Conservation (phyloP, 2,329 filamentous ascomycete genomes). For the Botrytis squamosa region DNA sequence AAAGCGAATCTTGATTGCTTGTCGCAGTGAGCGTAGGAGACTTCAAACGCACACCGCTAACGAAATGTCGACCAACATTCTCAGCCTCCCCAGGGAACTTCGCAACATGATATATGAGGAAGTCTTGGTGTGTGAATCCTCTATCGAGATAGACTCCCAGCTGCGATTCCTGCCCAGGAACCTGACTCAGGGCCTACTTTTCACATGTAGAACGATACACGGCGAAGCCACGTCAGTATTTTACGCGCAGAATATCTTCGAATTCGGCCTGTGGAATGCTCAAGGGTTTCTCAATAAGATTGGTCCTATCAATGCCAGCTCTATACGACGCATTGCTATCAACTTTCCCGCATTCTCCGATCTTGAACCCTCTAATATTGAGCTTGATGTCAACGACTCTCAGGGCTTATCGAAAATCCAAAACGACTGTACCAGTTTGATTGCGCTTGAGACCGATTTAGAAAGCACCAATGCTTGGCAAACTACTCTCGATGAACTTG, state of each 20-base stretch:
- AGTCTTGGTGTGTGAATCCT: not conserved
- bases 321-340: constrained; percentile 25
- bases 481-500: constrained; percentile 14
- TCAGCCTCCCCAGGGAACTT: constrained; percentile 20
- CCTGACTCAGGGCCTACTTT: constrained; percentile 25
- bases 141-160: not conserved
- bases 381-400: constrained; percentile 20
- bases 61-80: constrained; percentile 17
- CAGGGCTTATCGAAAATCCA: constrained; percentile 27
- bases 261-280: constrained; percentile 24
- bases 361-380: constrained; percentile 20
- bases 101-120: constrained; percentile 21
- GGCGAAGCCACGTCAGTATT: constrained; percentile 30
- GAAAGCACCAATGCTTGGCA: constrained; percentile 16
- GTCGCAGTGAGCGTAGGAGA: not conserved
- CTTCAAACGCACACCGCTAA: not conserved
- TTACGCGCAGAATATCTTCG: constrained; percentile 31
- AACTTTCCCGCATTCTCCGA: constrained; percentile 27
- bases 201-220: constrained; percentile 29
- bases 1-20: not conserved
- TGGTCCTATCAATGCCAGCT: constrained; percentile 28
- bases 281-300: constrained; percentile 29
- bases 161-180: not conserved
- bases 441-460: constrained; percentile 25
- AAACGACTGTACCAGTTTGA: constrained; percentile 27